A percentile compares a stretch with the other conserved stretches of the same genome.
phyloP scores from a whole-genome alignment of 1,139 yeast genomes.

The Saccharomyces hybrid region DNA sequence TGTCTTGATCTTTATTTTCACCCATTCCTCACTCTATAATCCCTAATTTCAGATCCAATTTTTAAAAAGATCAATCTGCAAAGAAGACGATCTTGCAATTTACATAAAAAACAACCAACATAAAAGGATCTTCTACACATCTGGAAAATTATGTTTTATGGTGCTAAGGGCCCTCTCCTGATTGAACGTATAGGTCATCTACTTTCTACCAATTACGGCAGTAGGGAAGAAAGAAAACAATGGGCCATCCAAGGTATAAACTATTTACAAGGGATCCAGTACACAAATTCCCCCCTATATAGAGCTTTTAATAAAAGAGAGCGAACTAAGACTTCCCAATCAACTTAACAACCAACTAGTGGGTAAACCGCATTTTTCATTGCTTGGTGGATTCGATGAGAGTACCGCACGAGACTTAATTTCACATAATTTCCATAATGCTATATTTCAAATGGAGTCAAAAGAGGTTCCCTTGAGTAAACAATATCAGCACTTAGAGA shows the following conservation, averaged over 20 bases:
- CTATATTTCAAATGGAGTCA: slow-evolving; percentile 16
- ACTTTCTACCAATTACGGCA: slow-evolving; percentile 6
- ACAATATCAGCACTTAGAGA: slow-evolving; percentile 16
- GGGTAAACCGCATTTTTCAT: not conserved
- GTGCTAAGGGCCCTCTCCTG: slow-evolving; percentile 8
- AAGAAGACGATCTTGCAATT: not conserved
- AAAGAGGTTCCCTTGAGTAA: slow-evolving; percentile 3
- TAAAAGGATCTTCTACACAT: not conserved
- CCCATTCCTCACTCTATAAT: not conserved
- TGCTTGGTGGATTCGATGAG: not conserved
- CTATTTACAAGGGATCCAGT: slow-evolving; percentile 10
- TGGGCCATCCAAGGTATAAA: slow-evolving; percentile 12
- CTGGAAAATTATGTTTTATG: not conserved
- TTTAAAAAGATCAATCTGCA: not conserved
- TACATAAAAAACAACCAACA: not conserved
- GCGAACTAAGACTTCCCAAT: slow-evolving; percentile 4
- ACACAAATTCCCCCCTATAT: slow-evolving; percentile 15
- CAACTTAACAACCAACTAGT: not conserved
- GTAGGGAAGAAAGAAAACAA: slow-evolving; percentile 7
- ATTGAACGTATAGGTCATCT: slow-evolving; percentile 16
- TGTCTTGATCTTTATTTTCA: not conserved
- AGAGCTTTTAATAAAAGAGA: slow-evolving; percentile 7
- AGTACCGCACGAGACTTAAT: slow-evolving; percentile 9
- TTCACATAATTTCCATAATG: slow-evolving; percentile 19
- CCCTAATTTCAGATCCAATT: not conserved